A percentile compares a stretch with the other conserved stretches of the same genome.
These are phyloP conservation scores for Komagataella pastoris DNA, from an alignment of 805 yeast genomes.

Conservation along the genomic window DNA sequence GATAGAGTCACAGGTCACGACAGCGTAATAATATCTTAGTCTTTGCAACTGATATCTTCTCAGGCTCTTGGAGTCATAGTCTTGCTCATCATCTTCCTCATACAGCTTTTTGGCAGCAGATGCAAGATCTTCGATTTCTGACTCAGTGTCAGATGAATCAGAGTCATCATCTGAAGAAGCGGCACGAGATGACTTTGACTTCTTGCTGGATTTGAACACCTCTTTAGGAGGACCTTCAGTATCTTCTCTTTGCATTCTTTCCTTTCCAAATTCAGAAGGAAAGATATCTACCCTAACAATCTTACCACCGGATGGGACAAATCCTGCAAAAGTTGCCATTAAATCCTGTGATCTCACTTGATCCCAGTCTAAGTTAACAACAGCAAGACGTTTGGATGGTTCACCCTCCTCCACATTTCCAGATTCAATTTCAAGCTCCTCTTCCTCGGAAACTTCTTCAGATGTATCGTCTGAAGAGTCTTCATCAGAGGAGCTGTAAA, in stretches of 20 bases:
- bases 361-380: constrained; percentile 96
- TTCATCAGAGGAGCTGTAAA: constrained; percentile 24
- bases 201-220: constrained; percentile 41
- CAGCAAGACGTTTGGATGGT: constrained; percentile 73
- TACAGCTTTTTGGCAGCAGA: constrained; percentile 58
- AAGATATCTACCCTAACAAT: constrained; percentile 43
- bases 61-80: constrained; percentile 71
- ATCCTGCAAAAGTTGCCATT: constrained; percentile 79
- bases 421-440: constrained; percentile 42
- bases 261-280: constrained; percentile 90
- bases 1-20: constrained; percentile 69
- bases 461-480: constrained; percentile 32
- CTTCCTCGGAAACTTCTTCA: constrained; percentile 26
- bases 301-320: constrained; percentile 64
- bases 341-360: constrained; percentile 78
- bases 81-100: constrained; percentile 71
- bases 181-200: constrained; percentile 10
- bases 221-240: constrained; percentile 88
- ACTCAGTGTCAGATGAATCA: constrained; percentile 32
- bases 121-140: constrained; percentile 28
- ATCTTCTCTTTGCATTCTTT: constrained; percentile 82
- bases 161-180: constrained; percentile 13
- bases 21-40: constrained; percentile 85
- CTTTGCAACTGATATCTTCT: constrained; percentile 90
- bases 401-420: constrained; percentile 75